Base-by-base conservation (phyloP, 1,139 yeast species). In the Candida smagusa region DNA sequence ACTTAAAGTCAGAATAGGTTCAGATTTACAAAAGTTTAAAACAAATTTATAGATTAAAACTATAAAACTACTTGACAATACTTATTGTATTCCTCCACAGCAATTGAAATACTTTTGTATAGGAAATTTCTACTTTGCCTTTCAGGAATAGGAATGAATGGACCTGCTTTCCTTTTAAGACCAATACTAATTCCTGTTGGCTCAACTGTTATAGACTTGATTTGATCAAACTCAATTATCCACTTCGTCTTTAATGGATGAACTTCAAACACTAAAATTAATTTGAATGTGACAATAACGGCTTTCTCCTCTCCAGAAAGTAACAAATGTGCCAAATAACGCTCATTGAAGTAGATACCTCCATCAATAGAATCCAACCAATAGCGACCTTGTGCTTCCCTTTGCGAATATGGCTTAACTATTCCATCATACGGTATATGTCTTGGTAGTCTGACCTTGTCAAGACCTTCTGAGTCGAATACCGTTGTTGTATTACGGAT, bases 361-460 rank as follows among this genome's bases (percentile, higher is more conserved):
- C 94, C 95, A 54, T 85, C 85, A 22, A 87, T 77, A 7, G 80
- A 72, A 60, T 87, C 89, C 44, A 92, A 70, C 95, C 97, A 88
- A 52, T 74, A 86, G 57, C 92, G 97, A 4, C 99, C 99, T 49
- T 89, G 94, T 0, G 97, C 85, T 48, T 88, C 96, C 39, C 94
- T 69, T 46, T 78, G 79, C n/a, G 83, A 77, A 58, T 77, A 94
- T 1, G 94, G 84, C 28, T 82, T 69, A 12, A 90, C 75, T 3
- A 88, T 72, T 7, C 84, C 80, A 51, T 85, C 89, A 36, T 72
- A 73, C 11, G 83, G 75, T 33, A 92, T 72, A 48, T 73, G 81
- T 35, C 98, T 67, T 1, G 98, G 94, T 30, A 90, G 70, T 41
- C 98, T 76, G 1, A 87, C 88, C 47, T 87, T 81, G 42, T 82